Evolutionary conservation across 208 protist species (phyloP), one percentile per base, ranked within the genome.

Genomic region (Plasmodiophora brassicae): DNA sequence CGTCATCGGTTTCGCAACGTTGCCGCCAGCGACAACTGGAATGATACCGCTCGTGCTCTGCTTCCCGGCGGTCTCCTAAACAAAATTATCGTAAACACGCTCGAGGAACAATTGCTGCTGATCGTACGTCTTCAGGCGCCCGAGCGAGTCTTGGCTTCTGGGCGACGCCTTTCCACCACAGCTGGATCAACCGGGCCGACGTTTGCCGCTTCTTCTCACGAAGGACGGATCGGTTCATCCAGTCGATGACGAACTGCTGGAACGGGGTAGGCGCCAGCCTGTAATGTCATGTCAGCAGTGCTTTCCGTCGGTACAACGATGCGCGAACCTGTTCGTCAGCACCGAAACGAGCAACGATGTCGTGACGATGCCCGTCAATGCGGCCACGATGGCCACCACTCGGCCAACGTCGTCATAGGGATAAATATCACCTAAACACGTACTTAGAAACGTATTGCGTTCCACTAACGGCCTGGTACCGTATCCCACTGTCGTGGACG

Each of bases 231-330:
- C 65, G 65, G n/a, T 78, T 78, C 65, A 78, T n/a, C 10, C 41
- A 78, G 41, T 78, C 65, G 65, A 78, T 78, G 14, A 78, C 65
- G n/a, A 36, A 78, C n/a, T 78, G 65, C 65, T 78, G 65, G n/a
- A 78, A 78, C 65, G 65, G 41, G 10, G 65, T 78, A 8, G 65
- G 65, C n/a, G 65, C 65, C n/a, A 78, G n/a, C 10, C n/a, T n/a
- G n/a, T n/a, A n/a, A n/a, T n/a, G n/a, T n/a, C n/a, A n/a, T n/a
- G n/a, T n/a, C n/a, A n/a, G n/a, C n/a, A n/a, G n/a, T n/a, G n/a
- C n/a, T n/a, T n/a, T n/a, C n/a, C n/a, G n/a, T n/a, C n/a, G n/a
- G n/a, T n/a, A n/a, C n/a, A n/a, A n/a, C n/a, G n/a, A n/a, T n/a
- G n/a, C n/a, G n/a, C n/a, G n/a, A n/a, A n/a, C n/a, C 65, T n/a